These are phyloP conservation scores for Populus hybrid DNA, from an alignment of 441 rosid species.

Conservation along the genomic window DNA sequence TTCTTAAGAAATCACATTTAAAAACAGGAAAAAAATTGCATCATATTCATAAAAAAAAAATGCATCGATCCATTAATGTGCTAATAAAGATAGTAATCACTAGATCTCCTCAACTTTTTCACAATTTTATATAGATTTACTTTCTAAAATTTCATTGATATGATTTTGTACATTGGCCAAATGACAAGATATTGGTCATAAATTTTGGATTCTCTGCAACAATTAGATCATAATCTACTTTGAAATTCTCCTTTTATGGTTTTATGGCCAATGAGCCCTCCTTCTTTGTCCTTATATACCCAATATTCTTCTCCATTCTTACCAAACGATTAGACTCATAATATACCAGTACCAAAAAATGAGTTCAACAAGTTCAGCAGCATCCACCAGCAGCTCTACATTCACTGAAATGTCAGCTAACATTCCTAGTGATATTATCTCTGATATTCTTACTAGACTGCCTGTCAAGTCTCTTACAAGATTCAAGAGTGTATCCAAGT, in stretches of 20 bases:
- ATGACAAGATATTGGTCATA: not conserved
- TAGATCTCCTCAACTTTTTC: too few species aligned
- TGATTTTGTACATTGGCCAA: not conserved
- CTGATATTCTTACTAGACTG: not conserved
- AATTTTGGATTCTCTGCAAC: not conserved
- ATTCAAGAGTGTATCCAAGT: not conserved
- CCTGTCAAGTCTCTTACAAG: not conserved
- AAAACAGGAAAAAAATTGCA: not conserved
- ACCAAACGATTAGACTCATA: not conserved
- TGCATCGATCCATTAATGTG: too few species aligned
- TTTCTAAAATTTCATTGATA: not conserved
- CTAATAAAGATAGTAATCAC: too few species aligned
- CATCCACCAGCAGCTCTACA: not conserved
- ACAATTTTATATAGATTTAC: not conserved
- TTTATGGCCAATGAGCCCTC: not conserved
- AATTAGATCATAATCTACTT: not conserved
- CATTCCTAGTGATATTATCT: not conserved
- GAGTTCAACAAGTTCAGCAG: not conserved
- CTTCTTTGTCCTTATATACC: not conserved
- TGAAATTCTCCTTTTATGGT: not conserved
- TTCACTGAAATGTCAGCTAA: not conserved
- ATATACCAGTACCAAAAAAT: not conserved
- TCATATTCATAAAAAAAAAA: not conserved
- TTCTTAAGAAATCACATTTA: not conserved
- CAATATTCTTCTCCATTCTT: not conserved